phyloP scores from a whole-genome alignment of 306 rosid genomes.

The Trifolium subterraneum region DNA sequence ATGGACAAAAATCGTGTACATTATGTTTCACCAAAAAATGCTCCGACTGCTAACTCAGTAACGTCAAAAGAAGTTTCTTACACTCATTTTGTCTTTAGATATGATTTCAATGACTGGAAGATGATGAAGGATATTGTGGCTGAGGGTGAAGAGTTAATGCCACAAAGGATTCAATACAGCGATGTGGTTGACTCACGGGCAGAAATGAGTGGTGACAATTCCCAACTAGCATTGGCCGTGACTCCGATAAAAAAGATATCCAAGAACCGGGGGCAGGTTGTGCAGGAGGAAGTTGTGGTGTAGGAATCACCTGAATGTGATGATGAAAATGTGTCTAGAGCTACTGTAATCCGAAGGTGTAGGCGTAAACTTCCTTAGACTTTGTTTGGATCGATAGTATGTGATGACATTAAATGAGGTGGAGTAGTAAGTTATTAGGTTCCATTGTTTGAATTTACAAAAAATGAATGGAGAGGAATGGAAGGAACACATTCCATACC shows the following conservation, averaged over 20 bases:
- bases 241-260: slow-evolving; percentile 72
- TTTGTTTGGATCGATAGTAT: too few species aligned
- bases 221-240: slow-evolving; percentile 44
- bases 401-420: too few species aligned
- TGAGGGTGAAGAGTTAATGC: slow-evolving; percentile 79
- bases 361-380: slow-evolving; percentile 53
- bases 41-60: slow-evolving; percentile 58
- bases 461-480: too few species aligned
- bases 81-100: slow-evolving; percentile 79
- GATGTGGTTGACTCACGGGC: slow-evolving; percentile 22
- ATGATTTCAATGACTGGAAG: slow-evolving; percentile 87
- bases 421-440: too few species aligned
- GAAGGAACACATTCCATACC: too few species aligned
- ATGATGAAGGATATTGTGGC: slow-evolving; percentile 63
- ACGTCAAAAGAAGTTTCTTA: slow-evolving; percentile 60
- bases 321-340: slow-evolving; percentile 40
- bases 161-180: slow-evolving; percentile 50
- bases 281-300: slow-evolving; percentile 58
- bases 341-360: slow-evolving; percentile 54
- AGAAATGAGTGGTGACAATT: slow-evolving; percentile 35
- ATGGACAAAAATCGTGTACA: slow-evolving; percentile 62
- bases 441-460: too few species aligned
- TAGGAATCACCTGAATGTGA: slow-evolving; percentile 62
- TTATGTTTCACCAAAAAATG: slow-evolving; percentile 78
- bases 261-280: slow-evolving; percentile 63